phyloP scores from a whole-genome alignment of 108 stramenopile species.

The Fragilariopsis cylindrus region DNA sequence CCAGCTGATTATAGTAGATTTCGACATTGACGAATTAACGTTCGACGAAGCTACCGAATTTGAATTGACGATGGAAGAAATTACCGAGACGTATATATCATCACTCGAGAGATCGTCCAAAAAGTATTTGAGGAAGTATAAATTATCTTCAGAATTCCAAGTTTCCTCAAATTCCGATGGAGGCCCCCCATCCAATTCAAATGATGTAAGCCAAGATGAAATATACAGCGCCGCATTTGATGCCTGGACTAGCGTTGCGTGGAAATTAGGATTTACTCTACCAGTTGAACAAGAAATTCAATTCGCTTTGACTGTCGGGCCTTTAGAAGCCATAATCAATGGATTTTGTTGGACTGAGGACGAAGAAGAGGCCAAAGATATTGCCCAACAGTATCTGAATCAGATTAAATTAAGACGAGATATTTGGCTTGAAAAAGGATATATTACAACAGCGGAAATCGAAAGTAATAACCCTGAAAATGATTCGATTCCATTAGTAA shows the following conservation, averaged over 20 bases:
- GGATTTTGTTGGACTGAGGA: conserved; percentile 48
- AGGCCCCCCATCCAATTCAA: background rate
- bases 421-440: conserved; percentile 26
- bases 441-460: background rate
- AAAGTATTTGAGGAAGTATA: conserved; percentile 11
- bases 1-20: conserved; percentile 24
- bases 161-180: background rate
- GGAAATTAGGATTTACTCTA: conserved; percentile 23
- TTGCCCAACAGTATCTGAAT: conserved; percentile 32
- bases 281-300: conserved; percentile 41
- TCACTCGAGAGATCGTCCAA: conserved; percentile 22
- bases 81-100: conserved; percentile 24
- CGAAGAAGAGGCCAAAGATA: conserved; percentile 22
- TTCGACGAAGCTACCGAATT: conserved; percentile 6
- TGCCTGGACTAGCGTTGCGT: conserved; percentile 41
- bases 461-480: conserved; percentile 18
- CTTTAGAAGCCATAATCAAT: conserved; percentile 29
- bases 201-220: conserved; percentile 25
- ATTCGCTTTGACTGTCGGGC: conserved; percentile 41
- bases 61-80: background rate
- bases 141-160: background rate
- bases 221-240: conserved; percentile 35
- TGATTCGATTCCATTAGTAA: conserved; percentile 40
- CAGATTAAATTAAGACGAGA: conserved; percentile 28
- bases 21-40: conserved; percentile 19